A percentile compares a stretch with the other conserved stretches of the same genome.
These are phyloP conservation scores for Saccharomyces hybrid DNA, from an alignment of 1,139 yeast genomes.

Conservation along the genomic window DNA sequence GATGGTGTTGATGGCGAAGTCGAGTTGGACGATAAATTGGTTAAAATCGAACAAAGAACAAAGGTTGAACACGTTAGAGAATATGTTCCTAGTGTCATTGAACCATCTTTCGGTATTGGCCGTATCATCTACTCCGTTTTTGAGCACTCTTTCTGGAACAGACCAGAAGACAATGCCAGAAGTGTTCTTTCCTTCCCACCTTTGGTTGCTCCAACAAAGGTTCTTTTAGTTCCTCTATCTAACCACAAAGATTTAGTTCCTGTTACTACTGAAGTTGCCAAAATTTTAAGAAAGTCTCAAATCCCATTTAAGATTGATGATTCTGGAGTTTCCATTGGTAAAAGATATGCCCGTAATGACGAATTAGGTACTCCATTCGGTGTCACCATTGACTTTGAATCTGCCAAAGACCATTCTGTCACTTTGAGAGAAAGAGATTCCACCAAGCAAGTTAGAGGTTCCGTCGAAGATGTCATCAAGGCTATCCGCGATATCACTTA, in stretches of 20 bases:
- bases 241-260: conserved; percentile 77
- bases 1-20: conserved; percentile 44
- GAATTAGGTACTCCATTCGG: conserved; percentile 99
- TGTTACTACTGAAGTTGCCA: conserved; percentile 60
- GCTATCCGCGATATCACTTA: conserved; percentile 76
- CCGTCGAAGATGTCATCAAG: conserved; percentile 63
- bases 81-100: conserved; percentile 94
- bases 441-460: conserved; percentile 94
- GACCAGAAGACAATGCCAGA: conserved; percentile 89
- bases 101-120: conserved; percentile 99
- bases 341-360: conserved; percentile 97
- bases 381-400: conserved; percentile 93
- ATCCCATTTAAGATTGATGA: conserved; percentile 96
- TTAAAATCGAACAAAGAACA: conserved; percentile 69
- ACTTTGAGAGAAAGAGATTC: conserved; percentile 98
- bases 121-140: conserved; percentile 89
- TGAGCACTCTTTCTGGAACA: conserved; percentile 93
- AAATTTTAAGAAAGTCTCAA: conserved; percentile 66
- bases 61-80: conserved; percentile 90
- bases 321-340: conserved; percentile 96
- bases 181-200: conserved; percentile 92
- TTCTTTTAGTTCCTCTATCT: conserved; percentile 88
- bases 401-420: conserved; percentile 80
- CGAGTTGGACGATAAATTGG: conserved; percentile 65
- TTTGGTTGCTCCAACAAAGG: conserved; percentile 95